These are phyloP conservation scores for Sarcodon sp. DNA, from an alignment of 768 basidiomycete genomes.

Conservation along the genomic window DNA sequence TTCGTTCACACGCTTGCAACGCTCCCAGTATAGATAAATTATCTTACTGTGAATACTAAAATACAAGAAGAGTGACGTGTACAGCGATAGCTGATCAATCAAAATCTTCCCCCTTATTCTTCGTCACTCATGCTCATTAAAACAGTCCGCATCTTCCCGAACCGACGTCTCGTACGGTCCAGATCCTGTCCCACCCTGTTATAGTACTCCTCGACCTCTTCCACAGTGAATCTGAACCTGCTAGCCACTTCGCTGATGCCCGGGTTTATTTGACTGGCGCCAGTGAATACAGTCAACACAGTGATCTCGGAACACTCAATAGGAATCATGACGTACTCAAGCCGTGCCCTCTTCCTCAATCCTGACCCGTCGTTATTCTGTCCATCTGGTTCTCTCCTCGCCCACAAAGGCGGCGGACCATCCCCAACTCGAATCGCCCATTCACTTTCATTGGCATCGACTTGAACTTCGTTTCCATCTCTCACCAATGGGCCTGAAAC, in stretches of 20 bases:
- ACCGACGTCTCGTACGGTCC: constrained; percentile 48
- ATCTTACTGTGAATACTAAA: too few relatives aligned
- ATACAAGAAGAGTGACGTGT: too few relatives aligned
- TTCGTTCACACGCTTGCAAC: too few relatives aligned
- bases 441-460: constrained; percentile 30
- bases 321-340: constrained; percentile 20
- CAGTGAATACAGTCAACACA: constrained; percentile 1
- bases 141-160: constrained; percentile 51
- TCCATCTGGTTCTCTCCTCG: constrained; percentile 34
- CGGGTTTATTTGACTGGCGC: constrained; percentile 46
- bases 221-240: constrained; percentile 57
- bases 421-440: constrained; percentile 59
- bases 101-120: constrained; percentile 1
- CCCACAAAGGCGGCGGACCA: constrained; percentile 55
- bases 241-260: constrained; percentile 52
- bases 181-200: constrained; percentile 56
- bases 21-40: too few relatives aligned
- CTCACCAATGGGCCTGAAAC: not conserved
- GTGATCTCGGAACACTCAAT: not conserved
- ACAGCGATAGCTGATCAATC: too few relatives aligned
- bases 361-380: constrained; percentile 21
- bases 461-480: not conserved
- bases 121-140: constrained; percentile 13
- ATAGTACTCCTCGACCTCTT: constrained; percentile 72
- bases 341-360: constrained; percentile 29